phyloP scores from a whole-genome alignment of 108 stramenopile species.

The Seminavis robusta region DNA sequence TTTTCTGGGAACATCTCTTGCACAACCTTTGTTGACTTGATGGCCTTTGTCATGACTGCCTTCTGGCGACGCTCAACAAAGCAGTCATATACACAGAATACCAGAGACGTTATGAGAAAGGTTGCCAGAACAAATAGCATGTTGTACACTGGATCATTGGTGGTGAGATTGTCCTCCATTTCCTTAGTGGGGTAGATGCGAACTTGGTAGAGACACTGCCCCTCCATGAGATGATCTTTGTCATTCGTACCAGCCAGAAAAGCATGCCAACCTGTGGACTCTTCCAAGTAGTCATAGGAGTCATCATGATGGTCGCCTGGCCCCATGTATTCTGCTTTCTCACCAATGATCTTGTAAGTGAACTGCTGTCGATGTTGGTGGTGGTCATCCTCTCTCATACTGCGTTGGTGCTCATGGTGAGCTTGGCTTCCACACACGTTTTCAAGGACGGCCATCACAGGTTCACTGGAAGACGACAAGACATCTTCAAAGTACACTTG shows the following conservation, averaged over 20 bases:
- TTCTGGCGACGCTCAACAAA: slow-evolving; percentile 18
- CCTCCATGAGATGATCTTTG: too few relatives aligned
- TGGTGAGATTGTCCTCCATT: too few relatives aligned
- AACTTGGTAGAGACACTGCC: too few relatives aligned
- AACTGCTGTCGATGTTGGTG: too few relatives aligned
- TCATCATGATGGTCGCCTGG: slow-evolving; percentile 10
- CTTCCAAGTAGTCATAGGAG: slow-evolving; percentile 3
- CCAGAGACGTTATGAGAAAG: slow-evolving; percentile 7
- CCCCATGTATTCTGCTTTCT: slow-evolving; percentile 5
- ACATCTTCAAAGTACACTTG: slow-evolving; percentile 20
- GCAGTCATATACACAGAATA: slow-evolving; percentile 19
- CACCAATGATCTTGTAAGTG: slow-evolving; percentile 46
- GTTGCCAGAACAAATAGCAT: background rate
- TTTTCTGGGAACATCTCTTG: slow-evolving; percentile 14
- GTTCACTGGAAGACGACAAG: slow-evolving; percentile 35
- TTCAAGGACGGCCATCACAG: slow-evolving; percentile 34
- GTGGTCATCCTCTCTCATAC: too few relatives aligned
- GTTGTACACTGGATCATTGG: too few relatives aligned
- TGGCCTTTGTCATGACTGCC: slow-evolving; percentile 3
- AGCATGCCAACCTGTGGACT: too few relatives aligned
- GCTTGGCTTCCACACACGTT: slow-evolving; percentile 24
- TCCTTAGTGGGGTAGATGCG: too few relatives aligned
- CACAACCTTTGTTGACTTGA: slow-evolving; percentile 3
- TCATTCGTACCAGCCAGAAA: too few relatives aligned
- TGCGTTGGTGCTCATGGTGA: too few relatives aligned